Evolutionary conservation across 2,329 filamentous ascomycete species (phyloP), one percentile per base, ranked within the genome.

Genomic region (Daldinia sp.): DNA sequence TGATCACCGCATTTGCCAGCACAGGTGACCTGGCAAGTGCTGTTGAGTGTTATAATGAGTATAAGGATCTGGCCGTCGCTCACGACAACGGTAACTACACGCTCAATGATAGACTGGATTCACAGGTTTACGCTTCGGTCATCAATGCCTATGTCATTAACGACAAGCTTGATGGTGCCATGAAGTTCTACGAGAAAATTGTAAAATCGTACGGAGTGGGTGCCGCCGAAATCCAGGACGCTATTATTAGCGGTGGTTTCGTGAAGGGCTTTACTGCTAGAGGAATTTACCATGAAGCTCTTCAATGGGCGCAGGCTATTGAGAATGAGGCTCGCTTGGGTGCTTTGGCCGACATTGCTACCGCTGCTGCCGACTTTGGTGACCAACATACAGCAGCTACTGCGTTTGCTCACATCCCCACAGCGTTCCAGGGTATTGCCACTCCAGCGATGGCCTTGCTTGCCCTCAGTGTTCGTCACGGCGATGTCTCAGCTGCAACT

Each of bases 31-130:
- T 98, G 50, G 86, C 90, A 74, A 97, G 92, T 74, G 96, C 94
- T 20, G 93, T 98, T 6, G 94, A 97, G 79, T 94, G 93, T 81
- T 99, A 98, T 82, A 95, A 97, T 72, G 93, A 97, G 81, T 98
- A 98, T 85, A 93, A 93, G 77, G 88, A 89, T 51, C 85, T 98
- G 46, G 94, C 95, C n/a, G 89, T 98, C 59, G 90, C 91, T 42
- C 88, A 96, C 78, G 92, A 98, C 79, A 88, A 87, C 42, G 94
- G 94, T 64, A 84, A 89, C 66, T 84, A 90, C 53, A 87, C 87
- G 18, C 83, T 94, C 9, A 85, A 90, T 53, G 86, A 91, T 70
- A 90, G 94, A 57, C 86, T 92, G 54, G 95, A 98, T 77, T 89
- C 90, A 30, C 87, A 93, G 72, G 92, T 98, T 6, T 98, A 99